Percentiles rank a stretch among this genome's conserved stretches.
Evolutionary conservation across 2,329 filamentous ascomycete species (phyloP).

Genomic region (Corynespora cassiicola): DNA sequence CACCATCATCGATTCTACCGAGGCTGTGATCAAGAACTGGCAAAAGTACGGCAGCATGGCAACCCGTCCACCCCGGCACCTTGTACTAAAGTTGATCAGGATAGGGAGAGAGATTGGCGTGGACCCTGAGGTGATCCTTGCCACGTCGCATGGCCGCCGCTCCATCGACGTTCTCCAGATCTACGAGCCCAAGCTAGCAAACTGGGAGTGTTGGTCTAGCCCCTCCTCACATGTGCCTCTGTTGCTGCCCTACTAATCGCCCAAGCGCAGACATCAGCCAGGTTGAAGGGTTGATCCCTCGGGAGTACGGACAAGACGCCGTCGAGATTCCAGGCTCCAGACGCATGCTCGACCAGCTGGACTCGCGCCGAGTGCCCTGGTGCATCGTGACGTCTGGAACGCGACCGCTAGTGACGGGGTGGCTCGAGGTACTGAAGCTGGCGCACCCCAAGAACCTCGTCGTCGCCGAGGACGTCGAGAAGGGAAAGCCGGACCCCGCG

Average conservation of each 20-base stretch:
- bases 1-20: conserved; percentile 82
- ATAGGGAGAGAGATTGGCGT: conserved; percentile 84
- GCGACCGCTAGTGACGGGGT: conserved; percentile 55
- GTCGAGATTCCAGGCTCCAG: conserved; percentile 86
- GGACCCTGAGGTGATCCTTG: conserved; percentile 81
- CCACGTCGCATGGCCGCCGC: conserved; percentile 88
- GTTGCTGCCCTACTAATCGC: conserved; percentile 6
- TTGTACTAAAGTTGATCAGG: conserved; percentile 49
- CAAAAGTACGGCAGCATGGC: conserved; percentile 59
- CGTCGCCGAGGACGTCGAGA: conserved; percentile 56
- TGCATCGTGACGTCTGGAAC: conserved; percentile 72
- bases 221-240: conserved; percentile 2
- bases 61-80: neutral
- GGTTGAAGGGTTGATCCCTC: conserved; percentile 80
- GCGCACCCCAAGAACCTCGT: conserved; percentile 55
- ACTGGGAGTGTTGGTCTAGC: conserved; percentile 80
- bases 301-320: conserved; percentile 77
- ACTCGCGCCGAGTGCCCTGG: conserved; percentile 72
- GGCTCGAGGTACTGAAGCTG: conserved; percentile 57
- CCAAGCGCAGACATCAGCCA: conserved; percentile 71
- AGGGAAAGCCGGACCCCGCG: conserved; percentile 58
- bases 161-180: conserved; percentile 85
- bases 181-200: conserved; percentile 84
- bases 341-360: conserved; percentile 70
- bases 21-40: conserved; percentile 81